Evolutionary conservation across 2,329 filamentous ascomycete species (phyloP).

Genomic region (Pseudogymnoascus sp.): DNA sequence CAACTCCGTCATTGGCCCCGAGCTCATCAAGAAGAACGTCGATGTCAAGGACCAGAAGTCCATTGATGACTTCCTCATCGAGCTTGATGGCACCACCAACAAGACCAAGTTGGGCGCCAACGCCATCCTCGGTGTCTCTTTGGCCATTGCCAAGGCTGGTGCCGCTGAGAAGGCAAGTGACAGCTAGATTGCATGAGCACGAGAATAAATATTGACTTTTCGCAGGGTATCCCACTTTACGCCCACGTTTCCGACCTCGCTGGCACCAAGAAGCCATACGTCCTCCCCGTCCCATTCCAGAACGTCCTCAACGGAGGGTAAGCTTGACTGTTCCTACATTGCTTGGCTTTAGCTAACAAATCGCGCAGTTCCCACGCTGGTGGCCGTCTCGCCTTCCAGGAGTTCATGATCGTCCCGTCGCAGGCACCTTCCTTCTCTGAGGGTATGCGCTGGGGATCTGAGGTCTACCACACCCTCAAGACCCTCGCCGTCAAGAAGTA

Average conservation of each 20-base stretch:
- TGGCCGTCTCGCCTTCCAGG: slow-evolving; percentile 90
- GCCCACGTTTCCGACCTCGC: slow-evolving; percentile 81
- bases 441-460: slow-evolving; percentile 90
- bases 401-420: slow-evolving; percentile 91
- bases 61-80: slow-evolving; percentile 77
- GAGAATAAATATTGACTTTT: slow-evolving; percentile 1
- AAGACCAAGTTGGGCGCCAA: slow-evolving; percentile 86
- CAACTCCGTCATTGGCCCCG: slow-evolving; percentile 72
- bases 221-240: slow-evolving; percentile 70
- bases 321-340: slow-evolving; percentile 23
- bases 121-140: slow-evolving; percentile 76
- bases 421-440: slow-evolving; percentile 86
- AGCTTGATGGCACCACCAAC: slow-evolving; percentile 77
- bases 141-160: slow-evolving; percentile 82
- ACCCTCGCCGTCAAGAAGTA: slow-evolving; percentile 97
- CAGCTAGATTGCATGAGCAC: slow-evolving; percentile 14
- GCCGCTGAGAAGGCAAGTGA: slow-evolving; percentile 70
- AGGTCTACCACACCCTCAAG: slow-evolving; percentile 99
- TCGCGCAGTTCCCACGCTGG: slow-evolving; percentile 77
- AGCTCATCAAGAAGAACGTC: slow-evolving; percentile 72
- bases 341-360: slow-evolving; percentile 15
- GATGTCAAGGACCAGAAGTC: slow-evolving; percentile 83
- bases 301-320: slow-evolving; percentile 76
- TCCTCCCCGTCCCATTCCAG: slow-evolving; percentile 86
- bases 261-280: slow-evolving; percentile 85